phyloP scores from a whole-genome alignment of 2,329 filamentous ascomycete genomes.

The Dendrostoma leiphaemia region DNA sequence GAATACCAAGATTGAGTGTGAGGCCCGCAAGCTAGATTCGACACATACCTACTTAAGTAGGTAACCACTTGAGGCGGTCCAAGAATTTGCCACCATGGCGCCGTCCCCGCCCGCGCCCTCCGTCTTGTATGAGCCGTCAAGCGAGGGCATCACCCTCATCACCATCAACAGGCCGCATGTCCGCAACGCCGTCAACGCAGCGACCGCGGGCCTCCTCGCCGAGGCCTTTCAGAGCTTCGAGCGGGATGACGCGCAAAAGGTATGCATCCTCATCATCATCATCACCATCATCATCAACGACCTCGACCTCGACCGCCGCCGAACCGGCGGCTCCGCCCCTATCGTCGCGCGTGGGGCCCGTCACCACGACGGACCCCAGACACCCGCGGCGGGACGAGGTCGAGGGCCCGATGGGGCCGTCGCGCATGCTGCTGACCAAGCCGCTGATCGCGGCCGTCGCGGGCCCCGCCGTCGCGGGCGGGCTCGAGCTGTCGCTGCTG shows the following conservation, averaged over 20 bases:
- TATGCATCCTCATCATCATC: conserved; percentile 48
- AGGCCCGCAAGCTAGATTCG: no score
- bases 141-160: conserved; percentile 50
- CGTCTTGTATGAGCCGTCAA: conserved; percentile 9
- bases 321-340: neutral
- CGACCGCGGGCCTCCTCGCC: conserved; percentile 46
- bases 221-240: conserved; percentile 49
- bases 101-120: no score
- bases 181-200: conserved; percentile 50
- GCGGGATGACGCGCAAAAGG: conserved; percentile 45
- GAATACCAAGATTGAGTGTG: no score
- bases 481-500: conserved; percentile 50
- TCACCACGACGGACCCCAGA: neutral
- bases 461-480: conserved; percentile 53
- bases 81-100: no score
- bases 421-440: conserved; percentile 46
- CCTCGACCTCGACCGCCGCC: neutral
- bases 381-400: neutral
- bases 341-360: neutral
- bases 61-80: no score
- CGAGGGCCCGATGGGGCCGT: conserved; percentile 50
- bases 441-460: conserved; percentile 51
- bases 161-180: conserved; percentile 49
- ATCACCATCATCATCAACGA: neutral
- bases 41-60: no score